These are phyloP conservation scores for Papiliotrema terrestris DNA, from an alignment of 1,284 basidiomycete genomes.

Conservation along the genomic window DNA sequence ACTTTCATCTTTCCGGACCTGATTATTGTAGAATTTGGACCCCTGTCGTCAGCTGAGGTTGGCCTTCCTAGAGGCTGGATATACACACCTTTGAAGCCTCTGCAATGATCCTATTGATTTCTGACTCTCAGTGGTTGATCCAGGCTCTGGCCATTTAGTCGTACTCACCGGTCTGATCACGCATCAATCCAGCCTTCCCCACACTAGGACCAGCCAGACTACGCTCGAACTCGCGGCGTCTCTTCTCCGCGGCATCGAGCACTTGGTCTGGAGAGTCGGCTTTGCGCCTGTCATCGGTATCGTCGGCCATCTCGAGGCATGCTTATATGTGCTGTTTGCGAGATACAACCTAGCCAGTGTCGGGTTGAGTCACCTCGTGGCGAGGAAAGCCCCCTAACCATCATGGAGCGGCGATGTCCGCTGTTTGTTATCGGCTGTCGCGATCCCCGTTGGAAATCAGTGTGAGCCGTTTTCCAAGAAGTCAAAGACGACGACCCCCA, in stretches of 20 bases:
- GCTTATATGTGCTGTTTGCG: too few species aligned
- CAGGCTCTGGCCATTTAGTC: not conserved
- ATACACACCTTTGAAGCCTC: slow-evolving; percentile 44
- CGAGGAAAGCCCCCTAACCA: too few species aligned
- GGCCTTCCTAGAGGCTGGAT: not conserved
- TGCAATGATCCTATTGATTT: slow-evolving; percentile 48
- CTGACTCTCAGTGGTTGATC: slow-evolving; percentile 12
- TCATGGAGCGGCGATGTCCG: too few species aligned
- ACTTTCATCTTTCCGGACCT: slow-evolving; percentile 42
- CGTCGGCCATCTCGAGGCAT: too few species aligned
- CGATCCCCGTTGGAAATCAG: too few species aligned
- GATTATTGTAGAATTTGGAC: slow-evolving; percentile 48
- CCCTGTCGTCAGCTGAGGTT: slow-evolving; percentile 24
- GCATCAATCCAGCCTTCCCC: slow-evolving; percentile 45
- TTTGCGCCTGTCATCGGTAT: too few species aligned
- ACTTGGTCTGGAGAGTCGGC: too few species aligned
- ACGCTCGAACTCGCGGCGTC: slow-evolving; percentile 38
- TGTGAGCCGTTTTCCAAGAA: too few species aligned
- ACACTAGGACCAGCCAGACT: slow-evolving; percentile 49
- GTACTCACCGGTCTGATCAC: slow-evolving; percentile 43
- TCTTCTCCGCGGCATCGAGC: not conserved
- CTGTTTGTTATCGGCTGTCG: too few species aligned
- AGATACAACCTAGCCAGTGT: too few species aligned
- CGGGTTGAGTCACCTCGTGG: too few species aligned
- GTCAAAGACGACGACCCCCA: too few species aligned